Percentiles rank a stretch among this genome's conserved stretches.
These are phyloP conservation scores for Mycena floridula DNA, from an alignment of 768 basidiomycete genomes.

Conservation along the genomic window DNA sequence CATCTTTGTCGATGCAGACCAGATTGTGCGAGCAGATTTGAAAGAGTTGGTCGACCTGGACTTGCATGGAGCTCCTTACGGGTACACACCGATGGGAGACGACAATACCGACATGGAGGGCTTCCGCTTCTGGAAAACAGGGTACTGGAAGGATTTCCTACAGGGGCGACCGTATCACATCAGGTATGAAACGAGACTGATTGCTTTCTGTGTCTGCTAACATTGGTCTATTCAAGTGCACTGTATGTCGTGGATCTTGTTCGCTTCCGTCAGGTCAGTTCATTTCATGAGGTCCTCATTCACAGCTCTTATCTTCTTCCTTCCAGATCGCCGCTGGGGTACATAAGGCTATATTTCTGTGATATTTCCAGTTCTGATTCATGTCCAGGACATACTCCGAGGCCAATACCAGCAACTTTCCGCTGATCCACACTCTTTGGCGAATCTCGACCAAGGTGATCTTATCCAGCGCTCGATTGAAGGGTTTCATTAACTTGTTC, in stretches of 20 bases:
- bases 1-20: conserved; percentile 97
- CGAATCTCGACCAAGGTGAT: conserved; percentile 92
- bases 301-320: conserved; percentile 2
- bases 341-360: conserved; percentile 10
- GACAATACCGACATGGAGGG: conserved; percentile 95
- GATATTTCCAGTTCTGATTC: not conserved
- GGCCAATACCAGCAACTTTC: conserved; percentile 92
- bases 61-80: conserved; percentile 89
- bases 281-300: not conserved
- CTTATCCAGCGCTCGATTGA: conserved; percentile 2
- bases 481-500: not conserved
- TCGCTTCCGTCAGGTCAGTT: conserved; percentile 82
- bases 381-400: conserved; percentile 70
- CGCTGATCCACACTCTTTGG: conserved; percentile 88
- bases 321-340: conserved; percentile 49
- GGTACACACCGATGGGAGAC: conserved; percentile 96
- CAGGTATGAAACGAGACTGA: conserved; percentile 44
- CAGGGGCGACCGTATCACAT: conserved; percentile 89
- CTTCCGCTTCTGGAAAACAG: conserved; percentile 98
- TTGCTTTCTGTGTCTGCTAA: not conserved
- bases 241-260: conserved; percentile 95
- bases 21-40: conserved; percentile 94
- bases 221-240: conserved; percentile 45
- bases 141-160: conserved; percentile 90
- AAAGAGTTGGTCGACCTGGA: conserved; percentile 93